Evolutionary conservation across 768 basidiomycete genomes (phyloP).

Genomic region (Fomitopsis serialis): DNA sequence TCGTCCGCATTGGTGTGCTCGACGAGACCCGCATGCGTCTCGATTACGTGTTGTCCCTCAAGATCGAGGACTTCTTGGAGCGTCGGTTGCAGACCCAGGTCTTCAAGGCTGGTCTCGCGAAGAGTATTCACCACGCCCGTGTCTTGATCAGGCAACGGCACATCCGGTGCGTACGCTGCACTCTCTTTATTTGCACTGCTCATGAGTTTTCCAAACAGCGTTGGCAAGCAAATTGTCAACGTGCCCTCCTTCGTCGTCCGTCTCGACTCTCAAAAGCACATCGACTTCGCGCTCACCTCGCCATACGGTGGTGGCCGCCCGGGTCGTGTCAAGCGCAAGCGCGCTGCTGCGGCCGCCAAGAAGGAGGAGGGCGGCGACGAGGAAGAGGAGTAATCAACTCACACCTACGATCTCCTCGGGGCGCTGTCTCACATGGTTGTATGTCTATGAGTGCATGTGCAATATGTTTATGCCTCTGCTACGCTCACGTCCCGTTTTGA

Average conservation of each 20-base stretch:
- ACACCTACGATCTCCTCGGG: constrained; percentile 11
- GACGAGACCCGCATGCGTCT: constrained; percentile 99
- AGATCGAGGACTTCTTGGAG: constrained; percentile 99
- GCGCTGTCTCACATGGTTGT: constrained; percentile 5
- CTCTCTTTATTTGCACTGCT: not conserved
- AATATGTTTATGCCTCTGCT: constrained; percentile 3
- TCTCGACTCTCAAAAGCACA: constrained; percentile 99
- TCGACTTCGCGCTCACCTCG: constrained; percentile 96
- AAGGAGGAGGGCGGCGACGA: constrained; percentile 81
- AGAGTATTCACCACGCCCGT: constrained; percentile 98
- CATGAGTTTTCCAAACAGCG: constrained; percentile 38
- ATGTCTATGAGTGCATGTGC: constrained; percentile 4
- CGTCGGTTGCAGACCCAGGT: constrained; percentile 98
- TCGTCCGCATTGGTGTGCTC: constrained; percentile 99
- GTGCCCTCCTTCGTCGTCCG: constrained; percentile 98
- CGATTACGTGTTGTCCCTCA: constrained; percentile 99
- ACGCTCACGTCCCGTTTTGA: not conserved
- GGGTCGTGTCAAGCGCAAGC: constrained; percentile 98
- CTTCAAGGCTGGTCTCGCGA: constrained; percentile 97
- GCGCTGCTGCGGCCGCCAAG: constrained; percentile 87
- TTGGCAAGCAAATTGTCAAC: constrained; percentile 99
- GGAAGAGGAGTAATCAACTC: constrained; percentile 22
- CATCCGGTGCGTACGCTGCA: constrained; percentile 68
- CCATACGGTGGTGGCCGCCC: constrained; percentile 93
- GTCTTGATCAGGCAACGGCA: constrained; percentile 97